Evolutionary conservation across 2,329 filamentous ascomycete species (phyloP).

Genomic region (Claviceps arundinis): DNA sequence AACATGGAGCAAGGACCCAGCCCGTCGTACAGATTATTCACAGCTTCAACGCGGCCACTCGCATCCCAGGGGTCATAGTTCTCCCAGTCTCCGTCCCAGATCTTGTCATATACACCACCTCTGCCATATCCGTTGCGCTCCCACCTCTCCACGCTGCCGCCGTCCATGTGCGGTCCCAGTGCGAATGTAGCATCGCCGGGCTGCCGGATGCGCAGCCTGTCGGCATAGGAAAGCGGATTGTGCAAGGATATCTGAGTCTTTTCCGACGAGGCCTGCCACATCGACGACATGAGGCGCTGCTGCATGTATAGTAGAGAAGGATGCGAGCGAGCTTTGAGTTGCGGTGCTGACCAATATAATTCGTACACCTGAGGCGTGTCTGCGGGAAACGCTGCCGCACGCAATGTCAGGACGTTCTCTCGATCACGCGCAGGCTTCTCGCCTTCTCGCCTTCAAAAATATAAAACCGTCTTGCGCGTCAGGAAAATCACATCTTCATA

Average conservation of each 20-base stretch:
- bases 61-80: conserved; percentile 73
- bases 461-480: too few species aligned
- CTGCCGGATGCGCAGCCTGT: conserved; percentile 57
- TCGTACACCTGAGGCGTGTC: conserved; percentile 60
- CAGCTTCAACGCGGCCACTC: conserved; percentile 50
- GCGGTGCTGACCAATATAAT: conserved; percentile 60
- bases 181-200: conserved; percentile 60
- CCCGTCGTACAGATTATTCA: conserved; percentile 66
- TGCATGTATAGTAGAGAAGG: conserved; percentile 50
- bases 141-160: conserved; percentile 65
- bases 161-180: conserved; percentile 60
- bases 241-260: conserved; percentile 32
- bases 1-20: conserved; percentile 75
- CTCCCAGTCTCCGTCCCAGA: conserved; percentile 69
- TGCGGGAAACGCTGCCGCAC: conserved; percentile 44
- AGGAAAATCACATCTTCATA: background rate
- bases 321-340: conserved; percentile 54
- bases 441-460: too few species aligned
- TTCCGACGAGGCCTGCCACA: conserved; percentile 43
- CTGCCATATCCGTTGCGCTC: conserved; percentile 53
- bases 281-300: conserved; percentile 41
- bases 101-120: conserved; percentile 55
- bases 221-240: conserved; percentile 54
- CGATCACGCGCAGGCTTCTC: too few species aligned
- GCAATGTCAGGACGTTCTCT: background rate